These are phyloP conservation scores for Lasiodiplodia gonubiensis DNA, from an alignment of 2,329 filamentous ascomycete genomes.

Conservation along the genomic window DNA sequence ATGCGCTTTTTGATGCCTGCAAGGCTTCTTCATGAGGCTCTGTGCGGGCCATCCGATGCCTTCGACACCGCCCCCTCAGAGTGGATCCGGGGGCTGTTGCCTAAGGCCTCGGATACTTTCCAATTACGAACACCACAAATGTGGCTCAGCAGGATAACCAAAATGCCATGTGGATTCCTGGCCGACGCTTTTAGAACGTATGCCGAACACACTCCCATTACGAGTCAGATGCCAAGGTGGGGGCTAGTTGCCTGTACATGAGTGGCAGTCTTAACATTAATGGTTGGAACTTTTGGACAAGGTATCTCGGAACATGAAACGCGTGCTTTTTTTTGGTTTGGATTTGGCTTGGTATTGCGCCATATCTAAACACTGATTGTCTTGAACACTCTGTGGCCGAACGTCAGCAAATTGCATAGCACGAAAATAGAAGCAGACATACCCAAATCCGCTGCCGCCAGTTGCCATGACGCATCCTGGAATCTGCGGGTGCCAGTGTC, in stretches of 20 bases:
- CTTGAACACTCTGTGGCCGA: constrained; percentile 44
- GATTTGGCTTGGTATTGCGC: constrained; percentile 1
- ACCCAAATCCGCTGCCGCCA: constrained; percentile 81
- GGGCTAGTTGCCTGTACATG: neutral
- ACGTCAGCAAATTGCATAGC: constrained; percentile 31
- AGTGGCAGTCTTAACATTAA: constrained; percentile 1
- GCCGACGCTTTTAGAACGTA: neutral
- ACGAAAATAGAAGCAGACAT: constrained; percentile 37
- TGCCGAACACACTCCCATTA: neutral
- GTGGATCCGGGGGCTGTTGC: neutral
- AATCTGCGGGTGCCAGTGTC: constrained; percentile 98
- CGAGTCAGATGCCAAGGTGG: constrained; percentile 13
- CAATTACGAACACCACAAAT: neutral
- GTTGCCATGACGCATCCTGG: constrained; percentile 88
- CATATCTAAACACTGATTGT: constrained; percentile 45
- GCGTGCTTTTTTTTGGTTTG: constrained; percentile 19
- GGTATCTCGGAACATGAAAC: constrained; percentile 23
- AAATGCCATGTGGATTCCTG: neutral
- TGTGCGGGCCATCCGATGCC: neutral
- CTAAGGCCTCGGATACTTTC: neutral
- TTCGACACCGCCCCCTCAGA: neutral
- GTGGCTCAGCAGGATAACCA: neutral
- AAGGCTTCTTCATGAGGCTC: neutral
- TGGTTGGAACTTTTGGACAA: constrained; percentile 17
- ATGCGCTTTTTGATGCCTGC: neutral